Evolutionary conservation across 345 rosid genomes (phyloP).

Genomic region (Citrus sp.): DNA sequence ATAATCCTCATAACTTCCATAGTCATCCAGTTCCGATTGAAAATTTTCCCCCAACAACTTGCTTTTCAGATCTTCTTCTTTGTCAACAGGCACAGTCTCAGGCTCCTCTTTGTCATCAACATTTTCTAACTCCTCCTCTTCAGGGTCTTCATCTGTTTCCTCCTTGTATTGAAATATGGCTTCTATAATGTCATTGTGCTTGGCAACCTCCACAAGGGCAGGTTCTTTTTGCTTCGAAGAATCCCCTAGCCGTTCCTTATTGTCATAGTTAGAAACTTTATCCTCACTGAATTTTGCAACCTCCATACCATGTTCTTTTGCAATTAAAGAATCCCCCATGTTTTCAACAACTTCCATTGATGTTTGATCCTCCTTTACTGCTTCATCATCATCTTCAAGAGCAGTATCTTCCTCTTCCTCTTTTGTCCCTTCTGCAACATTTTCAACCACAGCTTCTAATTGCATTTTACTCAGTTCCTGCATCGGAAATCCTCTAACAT

Average conservation of each 20-base stretch:
- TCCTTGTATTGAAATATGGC: neutral
- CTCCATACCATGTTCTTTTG: slow-evolving; percentile 4
- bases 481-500: slow-evolving; percentile 12
- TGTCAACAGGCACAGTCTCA: slow-evolving; percentile 6
- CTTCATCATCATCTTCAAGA: slow-evolving; percentile 18
- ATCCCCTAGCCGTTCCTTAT: neutral
- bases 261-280: neutral
- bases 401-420: slow-evolving; percentile 15
- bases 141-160: slow-evolving; percentile 6
- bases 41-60: slow-evolving; percentile 23
- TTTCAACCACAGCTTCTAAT: slow-evolving; percentile 9
- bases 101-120: slow-evolving; percentile 14
- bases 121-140: slow-evolving; percentile 10
- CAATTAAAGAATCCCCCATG: neutral
- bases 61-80: slow-evolving; percentile 13
- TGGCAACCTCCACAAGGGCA: neutral
- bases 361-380: slow-evolving; percentile 7
- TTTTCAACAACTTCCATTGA: slow-evolving; percentile 4
- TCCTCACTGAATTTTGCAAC: neutral
- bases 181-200: slow-evolving; percentile 6
- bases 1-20: slow-evolving; percentile 47
- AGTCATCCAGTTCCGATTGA: slow-evolving; percentile 26
- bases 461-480: slow-evolving; percentile 3
- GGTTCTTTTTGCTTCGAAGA: slow-evolving; percentile 7
- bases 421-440: slow-evolving; percentile 10